These are phyloP conservation scores for Endogone sp. DNA, from an alignment of 192 early-diverging fungal species.

Conservation along the genomic window DNA sequence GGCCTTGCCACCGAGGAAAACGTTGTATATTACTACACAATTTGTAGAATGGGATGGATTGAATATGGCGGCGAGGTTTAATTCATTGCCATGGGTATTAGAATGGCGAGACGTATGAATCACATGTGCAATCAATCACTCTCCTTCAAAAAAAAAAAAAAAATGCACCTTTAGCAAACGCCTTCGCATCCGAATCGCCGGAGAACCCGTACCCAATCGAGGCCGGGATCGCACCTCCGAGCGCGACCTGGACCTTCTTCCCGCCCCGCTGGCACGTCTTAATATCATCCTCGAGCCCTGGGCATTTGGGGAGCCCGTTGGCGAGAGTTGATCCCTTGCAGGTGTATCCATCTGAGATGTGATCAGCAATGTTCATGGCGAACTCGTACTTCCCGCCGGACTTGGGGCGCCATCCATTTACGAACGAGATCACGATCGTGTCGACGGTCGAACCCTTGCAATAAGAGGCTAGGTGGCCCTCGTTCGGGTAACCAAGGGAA, in stretches of 20 bases:
- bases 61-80: not conserved
- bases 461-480: conserved; percentile 21
- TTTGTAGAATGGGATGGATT: not conserved
- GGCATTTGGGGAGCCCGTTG: conserved; percentile 41
- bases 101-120: too few species aligned
- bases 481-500: not conserved
- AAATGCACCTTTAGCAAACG: not conserved
- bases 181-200: not conserved
- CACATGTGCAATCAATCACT: too few species aligned
- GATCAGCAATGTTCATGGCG: conserved; percentile 41
- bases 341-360: not conserved
- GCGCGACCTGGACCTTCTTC: conserved; percentile 46
- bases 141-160: too few species aligned
- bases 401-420: conserved; percentile 8
- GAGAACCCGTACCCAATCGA: not conserved
- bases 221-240: conserved; percentile 42
- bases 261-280: conserved; percentile 53
- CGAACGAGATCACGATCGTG: conserved; percentile 43
- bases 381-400: conserved; percentile 25
- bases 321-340: conserved; percentile 39
- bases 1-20: conserved; percentile 44
- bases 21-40: too few species aligned
- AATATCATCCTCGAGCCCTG: conserved; percentile 49
- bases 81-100: too few species aligned
- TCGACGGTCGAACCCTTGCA: conserved; percentile 50